phyloP scores from a whole-genome alignment of 805 yeast species.

The Pichia kluyveri region DNA sequence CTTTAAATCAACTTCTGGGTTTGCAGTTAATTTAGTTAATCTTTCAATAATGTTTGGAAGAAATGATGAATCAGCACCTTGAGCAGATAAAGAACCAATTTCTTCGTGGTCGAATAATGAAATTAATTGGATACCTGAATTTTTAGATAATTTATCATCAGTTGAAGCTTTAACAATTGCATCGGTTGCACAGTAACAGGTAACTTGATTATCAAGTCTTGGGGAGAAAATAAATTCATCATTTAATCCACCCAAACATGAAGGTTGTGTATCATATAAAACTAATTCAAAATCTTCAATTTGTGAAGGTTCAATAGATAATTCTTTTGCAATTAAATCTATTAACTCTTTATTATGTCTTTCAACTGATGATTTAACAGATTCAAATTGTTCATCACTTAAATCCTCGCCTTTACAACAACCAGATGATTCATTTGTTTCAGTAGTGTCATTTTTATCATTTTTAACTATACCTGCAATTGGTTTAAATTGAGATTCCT shows the following conservation, averaged over 20 bases:
- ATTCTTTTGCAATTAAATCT: slow-evolving; percentile 57
- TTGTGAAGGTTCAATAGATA: slow-evolving; percentile 38
- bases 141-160: slow-evolving; percentile 27
- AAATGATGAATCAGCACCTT: slow-evolving; percentile 93
- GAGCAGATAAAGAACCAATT: slow-evolving; percentile 87
- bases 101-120: slow-evolving; percentile 95
- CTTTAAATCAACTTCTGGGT: slow-evolving; percentile 28
- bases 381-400: slow-evolving; percentile 48
- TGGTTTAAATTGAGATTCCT: slow-evolving; percentile 79
- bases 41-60: slow-evolving; percentile 71
- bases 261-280: slow-evolving; percentile 75
- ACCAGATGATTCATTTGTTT: slow-evolving; percentile 11
- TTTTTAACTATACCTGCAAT: slow-evolving; percentile 53
- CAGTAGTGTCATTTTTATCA: not conserved
- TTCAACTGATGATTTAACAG: slow-evolving; percentile 52
- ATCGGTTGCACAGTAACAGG: slow-evolving; percentile 71
- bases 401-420: slow-evolving; percentile 46
- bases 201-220: slow-evolving; percentile 81
- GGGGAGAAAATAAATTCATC: slow-evolving; percentile 90
- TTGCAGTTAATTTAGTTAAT: slow-evolving; percentile 40
- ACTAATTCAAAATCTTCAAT: slow-evolving; percentile 89
- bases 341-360: slow-evolving; percentile 75
- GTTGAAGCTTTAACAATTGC: slow-evolving; percentile 48
- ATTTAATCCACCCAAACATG: slow-evolving; percentile 79
- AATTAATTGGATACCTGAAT: slow-evolving; percentile 58